phyloP scores from a whole-genome alignment of 2,329 filamentous ascomycete genomes.

The Fusarium drepaniforme region DNA sequence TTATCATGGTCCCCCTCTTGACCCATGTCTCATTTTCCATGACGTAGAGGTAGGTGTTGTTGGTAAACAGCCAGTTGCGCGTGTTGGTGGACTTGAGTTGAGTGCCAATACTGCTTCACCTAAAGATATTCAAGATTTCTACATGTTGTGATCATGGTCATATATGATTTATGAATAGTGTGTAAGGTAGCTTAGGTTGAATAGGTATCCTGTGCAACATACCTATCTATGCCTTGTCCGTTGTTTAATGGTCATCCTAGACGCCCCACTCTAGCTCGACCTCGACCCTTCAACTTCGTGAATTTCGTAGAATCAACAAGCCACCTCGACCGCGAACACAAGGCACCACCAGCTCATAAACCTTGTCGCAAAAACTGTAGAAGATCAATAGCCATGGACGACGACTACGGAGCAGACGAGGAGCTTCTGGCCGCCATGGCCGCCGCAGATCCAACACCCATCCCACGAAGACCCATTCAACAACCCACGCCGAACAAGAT shows the following conservation, averaged over 20 bases:
- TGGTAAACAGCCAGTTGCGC: neutral
- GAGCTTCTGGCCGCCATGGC: conserved; percentile 69
- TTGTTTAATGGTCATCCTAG: neutral
- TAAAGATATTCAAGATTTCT: neutral
- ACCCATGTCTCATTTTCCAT: neutral
- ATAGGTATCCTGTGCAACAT: neutral
- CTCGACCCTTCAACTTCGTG: conserved; percentile 18
- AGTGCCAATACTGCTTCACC: neutral
- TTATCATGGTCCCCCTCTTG: neutral
- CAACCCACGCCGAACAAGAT: conserved; percentile 58
- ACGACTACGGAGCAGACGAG: conserved; percentile 69
- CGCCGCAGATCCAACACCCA: conserved; percentile 55
- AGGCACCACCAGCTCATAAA: neutral
- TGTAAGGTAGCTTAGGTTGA: neutral
- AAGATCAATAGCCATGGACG: conserved; percentile 53
- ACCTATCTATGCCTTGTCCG: neutral
- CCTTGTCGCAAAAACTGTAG: neutral
- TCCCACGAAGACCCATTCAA: conserved; percentile 46
- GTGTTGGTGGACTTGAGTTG: neutral
- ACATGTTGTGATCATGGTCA: neutral
- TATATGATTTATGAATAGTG: neutral
- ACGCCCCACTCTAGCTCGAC: conserved; percentile 29
- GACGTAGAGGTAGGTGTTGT: neutral
- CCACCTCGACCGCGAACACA: neutral
- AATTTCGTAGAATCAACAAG: conserved; percentile 18